phyloP scores from a whole-genome alignment of 2,329 filamentous ascomycete species.

The Pestalotiopsis fici region DNA sequence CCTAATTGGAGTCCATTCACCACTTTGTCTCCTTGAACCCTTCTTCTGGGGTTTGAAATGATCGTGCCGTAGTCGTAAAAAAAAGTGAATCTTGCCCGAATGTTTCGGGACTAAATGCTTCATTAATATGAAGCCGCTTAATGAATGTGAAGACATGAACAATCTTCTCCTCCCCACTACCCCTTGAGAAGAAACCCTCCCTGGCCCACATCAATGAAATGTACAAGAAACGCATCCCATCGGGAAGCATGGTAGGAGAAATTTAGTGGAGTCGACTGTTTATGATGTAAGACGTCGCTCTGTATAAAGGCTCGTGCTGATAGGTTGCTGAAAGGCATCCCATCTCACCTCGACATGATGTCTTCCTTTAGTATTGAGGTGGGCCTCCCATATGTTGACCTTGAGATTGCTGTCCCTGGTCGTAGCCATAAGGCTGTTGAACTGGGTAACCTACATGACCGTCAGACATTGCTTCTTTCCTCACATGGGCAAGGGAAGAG shows the following conservation, averaged over 20 bases:
- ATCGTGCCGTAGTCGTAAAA: conserved; percentile 13
- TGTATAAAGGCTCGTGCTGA: background rate
- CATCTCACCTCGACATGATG: background rate
- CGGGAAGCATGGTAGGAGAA: background rate
- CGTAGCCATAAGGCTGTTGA: conserved; percentile 44
- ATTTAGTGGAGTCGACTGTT: background rate
- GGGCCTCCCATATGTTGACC: conserved; percentile 22
- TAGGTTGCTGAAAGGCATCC: background rate
- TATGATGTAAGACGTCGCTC: background rate
- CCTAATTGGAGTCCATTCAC: too few species aligned
- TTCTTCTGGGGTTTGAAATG: conserved; percentile 5
- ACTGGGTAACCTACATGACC: conserved; percentile 23
- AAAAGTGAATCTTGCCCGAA: conserved; percentile 9
- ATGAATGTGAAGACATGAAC: conserved; percentile 4
- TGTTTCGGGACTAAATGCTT: background rate
- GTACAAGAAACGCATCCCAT: background rate
- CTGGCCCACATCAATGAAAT: background rate
- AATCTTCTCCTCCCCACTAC: background rate
- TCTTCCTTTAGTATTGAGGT: conserved; percentile 26
- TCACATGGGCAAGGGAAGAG: background rate
- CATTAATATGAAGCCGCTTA: background rate
- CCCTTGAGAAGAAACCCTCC: background rate
- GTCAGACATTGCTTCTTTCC: background rate
- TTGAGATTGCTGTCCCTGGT: conserved; percentile 42
- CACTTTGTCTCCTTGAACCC: too few species aligned